Percentiles rank a stretch among this genome's conserved stretches.
Conservation (phyloP, 768 basidiomycete genomes). For the Naganishia randhawae region DNA sequence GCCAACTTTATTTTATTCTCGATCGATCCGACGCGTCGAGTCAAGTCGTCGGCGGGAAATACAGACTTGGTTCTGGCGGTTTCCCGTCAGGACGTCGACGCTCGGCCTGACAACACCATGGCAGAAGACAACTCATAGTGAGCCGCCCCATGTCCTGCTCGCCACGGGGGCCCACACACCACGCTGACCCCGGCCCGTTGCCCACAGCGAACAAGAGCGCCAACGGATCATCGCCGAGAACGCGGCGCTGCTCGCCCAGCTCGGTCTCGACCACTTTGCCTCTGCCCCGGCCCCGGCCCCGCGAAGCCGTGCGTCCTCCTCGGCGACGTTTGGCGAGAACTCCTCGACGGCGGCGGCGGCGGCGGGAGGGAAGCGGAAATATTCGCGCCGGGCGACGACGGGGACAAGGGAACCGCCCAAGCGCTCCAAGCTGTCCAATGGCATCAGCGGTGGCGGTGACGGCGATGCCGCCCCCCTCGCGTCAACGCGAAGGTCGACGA, state of each 20-base stretch:
- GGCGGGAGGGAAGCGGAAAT: constrained; percentile 3
- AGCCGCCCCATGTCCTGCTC: background rate
- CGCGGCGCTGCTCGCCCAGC: constrained; percentile 41
- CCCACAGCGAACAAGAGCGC: constrained; percentile 45
- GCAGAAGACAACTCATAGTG: constrained; percentile 13
- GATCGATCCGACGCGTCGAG: background rate
- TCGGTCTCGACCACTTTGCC: constrained; percentile 42
- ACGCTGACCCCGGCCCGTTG: background rate
- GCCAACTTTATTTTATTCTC: no score
- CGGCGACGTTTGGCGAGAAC: background rate
- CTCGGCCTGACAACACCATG: background rate
- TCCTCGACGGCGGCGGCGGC: background rate
- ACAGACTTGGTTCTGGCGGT: no score
- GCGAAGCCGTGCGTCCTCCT: background rate
- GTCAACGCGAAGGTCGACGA: background rate
- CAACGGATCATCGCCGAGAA: constrained; percentile 48
- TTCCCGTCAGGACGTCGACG: no score
- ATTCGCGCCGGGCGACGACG: background rate
- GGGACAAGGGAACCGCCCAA: background rate
- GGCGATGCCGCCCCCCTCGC: background rate
- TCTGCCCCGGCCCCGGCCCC: background rate
- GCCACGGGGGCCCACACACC: no score
- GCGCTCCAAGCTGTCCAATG: constrained; percentile 8
- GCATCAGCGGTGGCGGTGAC: background rate
- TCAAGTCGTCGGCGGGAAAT: no score